A percentile compares a stretch with the other conserved stretches of the same genome.
phyloP scores from a whole-genome alignment of 1,284 basidiomycete species.

The Macrocystidia cucumis region DNA sequence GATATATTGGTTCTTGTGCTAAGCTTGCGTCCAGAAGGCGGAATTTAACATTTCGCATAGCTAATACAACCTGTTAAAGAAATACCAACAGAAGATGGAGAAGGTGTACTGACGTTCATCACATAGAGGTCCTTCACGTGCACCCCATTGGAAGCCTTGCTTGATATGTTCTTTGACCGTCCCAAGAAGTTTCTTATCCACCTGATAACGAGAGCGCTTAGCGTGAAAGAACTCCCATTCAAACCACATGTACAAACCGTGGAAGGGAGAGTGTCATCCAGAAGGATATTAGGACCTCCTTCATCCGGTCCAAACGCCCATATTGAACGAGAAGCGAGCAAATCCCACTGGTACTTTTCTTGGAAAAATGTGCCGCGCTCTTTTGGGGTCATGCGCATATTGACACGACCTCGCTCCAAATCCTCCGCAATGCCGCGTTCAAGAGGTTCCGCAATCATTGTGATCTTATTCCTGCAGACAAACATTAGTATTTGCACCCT shows the following conservation, averaged over 20 bases:
- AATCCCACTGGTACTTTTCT: conserved; percentile 96
- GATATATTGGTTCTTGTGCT: conserved; percentile 93
- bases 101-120: conserved; percentile 84
- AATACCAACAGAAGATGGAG: neutral
- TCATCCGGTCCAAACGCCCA: conserved; percentile 99
- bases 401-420: conserved; percentile 85
- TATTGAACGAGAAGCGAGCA: conserved; percentile 94
- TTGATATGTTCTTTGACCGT: conserved; percentile 93
- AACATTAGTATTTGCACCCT: conserved; percentile 9
- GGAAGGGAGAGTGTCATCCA: conserved; percentile 95
- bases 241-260: conserved; percentile 44
- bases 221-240: conserved; percentile 2
- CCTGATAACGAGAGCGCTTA: conserved; percentile 28
- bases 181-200: conserved; percentile 89
- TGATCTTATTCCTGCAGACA: conserved; percentile 80
- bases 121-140: conserved; percentile 93
- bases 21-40: conserved; percentile 88
- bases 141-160: conserved; percentile 99
- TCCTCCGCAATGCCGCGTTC: conserved; percentile 93
- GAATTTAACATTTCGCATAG: conserved; percentile 98
- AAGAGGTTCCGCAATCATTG: conserved; percentile 96
- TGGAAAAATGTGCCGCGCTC: conserved; percentile 93
- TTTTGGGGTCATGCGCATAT: conserved; percentile 90
- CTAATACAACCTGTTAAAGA: conserved; percentile 31
- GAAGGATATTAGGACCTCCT: conserved; percentile 85